These are phyloP conservation scores for Beauveria brongniartii DNA, from an alignment of 2,329 filamentous ascomycete genomes.

Conservation along the genomic window DNA sequence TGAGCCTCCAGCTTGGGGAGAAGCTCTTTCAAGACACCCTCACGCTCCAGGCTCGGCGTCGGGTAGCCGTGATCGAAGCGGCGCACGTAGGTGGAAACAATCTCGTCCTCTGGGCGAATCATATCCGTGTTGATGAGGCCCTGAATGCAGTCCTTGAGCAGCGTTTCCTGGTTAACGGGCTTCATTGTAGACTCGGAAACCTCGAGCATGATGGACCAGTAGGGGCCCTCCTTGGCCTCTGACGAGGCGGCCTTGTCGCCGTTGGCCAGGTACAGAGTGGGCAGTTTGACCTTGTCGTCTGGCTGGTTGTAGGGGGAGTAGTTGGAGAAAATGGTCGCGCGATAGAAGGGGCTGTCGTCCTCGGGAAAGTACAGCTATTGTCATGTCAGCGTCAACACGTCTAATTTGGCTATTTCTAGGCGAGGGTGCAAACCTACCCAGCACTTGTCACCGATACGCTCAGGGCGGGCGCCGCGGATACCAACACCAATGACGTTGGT, in stretches of 20 bases:
- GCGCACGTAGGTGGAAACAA: constrained; percentile 96
- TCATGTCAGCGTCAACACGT: constrained; percentile 22
- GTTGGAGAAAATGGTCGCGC: constrained; percentile 99
- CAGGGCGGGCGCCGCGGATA: constrained; percentile 81
- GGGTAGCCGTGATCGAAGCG: constrained; percentile 98
- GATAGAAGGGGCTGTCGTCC: constrained; percentile 98
- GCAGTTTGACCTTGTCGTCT: constrained; percentile 69
- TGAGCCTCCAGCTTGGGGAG: constrained; percentile 85
- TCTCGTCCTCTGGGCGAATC: constrained; percentile 84
- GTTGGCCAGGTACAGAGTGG: constrained; percentile 77
- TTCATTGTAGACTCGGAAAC: constrained; percentile 95
- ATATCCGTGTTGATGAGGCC: constrained; percentile 97
- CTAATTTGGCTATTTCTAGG: not conserved
- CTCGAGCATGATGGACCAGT: constrained; percentile 99
- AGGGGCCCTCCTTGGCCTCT: constrained; percentile 77
- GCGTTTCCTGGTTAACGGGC: constrained; percentile 76
- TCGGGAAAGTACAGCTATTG: constrained; percentile 90
- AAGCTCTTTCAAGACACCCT: constrained; percentile 85
- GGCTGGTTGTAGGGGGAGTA: constrained; percentile 99
- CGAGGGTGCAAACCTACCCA: constrained; percentile 52
- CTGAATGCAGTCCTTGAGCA: constrained; percentile 87
- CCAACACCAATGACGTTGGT: constrained; percentile 97
- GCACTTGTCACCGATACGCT: constrained; percentile 98
- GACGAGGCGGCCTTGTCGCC: constrained; percentile 70
- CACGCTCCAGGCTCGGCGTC: constrained; percentile 88